Percentiles rank a stretch among this genome's conserved stretches.
These are phyloP conservation scores for Syncephalastrum racemosum DNA, from an alignment of 371 early-diverging fungal species.

Conservation along the genomic window DNA sequence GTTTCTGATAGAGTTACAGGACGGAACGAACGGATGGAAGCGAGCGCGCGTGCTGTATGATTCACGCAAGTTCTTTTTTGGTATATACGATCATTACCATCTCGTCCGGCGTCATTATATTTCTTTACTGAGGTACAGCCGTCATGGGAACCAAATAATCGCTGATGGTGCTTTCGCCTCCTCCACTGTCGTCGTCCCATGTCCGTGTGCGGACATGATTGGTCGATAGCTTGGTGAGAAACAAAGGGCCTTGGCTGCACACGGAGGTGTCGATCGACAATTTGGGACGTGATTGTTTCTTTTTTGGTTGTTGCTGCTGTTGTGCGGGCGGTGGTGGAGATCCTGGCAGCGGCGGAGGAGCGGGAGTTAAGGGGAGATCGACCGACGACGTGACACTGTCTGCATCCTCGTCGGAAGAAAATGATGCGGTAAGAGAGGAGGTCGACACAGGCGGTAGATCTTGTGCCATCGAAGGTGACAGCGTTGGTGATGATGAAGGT, in stretches of 20 bases:
- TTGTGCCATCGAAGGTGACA: too few relatives aligned
- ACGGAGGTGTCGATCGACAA: constrained; percentile 20
- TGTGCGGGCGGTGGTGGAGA: background rate
- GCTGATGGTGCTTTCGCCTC: too few relatives aligned
- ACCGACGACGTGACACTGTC: constrained; percentile 6
- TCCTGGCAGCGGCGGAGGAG: constrained; percentile 9
- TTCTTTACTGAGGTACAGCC: constrained; percentile 3
- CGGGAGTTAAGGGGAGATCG: constrained; percentile 17
- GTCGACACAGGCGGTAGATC: too few relatives aligned
- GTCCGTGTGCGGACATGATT: constrained; percentile 11
- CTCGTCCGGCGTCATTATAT: too few relatives aligned
- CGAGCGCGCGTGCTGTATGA: too few relatives aligned
- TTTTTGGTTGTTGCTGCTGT: constrained; percentile 1
- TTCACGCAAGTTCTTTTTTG: too few relatives aligned
- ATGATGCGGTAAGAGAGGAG: too few relatives aligned
- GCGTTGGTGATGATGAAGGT: too few relatives aligned
- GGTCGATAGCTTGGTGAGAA: constrained; percentile 20
- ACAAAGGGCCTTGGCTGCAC: constrained; percentile 17
- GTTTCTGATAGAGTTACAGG: too few relatives aligned
- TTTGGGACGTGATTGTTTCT: constrained; percentile 6
- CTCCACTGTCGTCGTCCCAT: constrained; percentile 6
- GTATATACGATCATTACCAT: too few relatives aligned
- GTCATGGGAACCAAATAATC: constrained; percentile 20
- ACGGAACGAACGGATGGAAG: too few relatives aligned
- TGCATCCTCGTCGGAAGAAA: too few relatives aligned